phyloP scores from a whole-genome alignment of 2,329 filamentous ascomycete species.

The Penicillium sp. region DNA sequence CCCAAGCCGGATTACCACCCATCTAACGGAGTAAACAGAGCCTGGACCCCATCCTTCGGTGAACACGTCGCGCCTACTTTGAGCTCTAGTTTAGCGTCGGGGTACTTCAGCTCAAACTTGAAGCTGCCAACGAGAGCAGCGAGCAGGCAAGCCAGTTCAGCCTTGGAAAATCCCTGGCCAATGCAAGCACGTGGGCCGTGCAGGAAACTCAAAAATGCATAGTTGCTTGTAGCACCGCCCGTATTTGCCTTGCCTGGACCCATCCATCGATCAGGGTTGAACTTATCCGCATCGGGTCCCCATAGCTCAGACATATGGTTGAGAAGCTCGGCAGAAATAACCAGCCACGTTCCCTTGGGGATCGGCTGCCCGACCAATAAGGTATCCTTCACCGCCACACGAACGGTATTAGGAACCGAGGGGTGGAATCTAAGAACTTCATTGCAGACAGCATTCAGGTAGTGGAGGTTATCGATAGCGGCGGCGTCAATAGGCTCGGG shows the following conservation, averaged over 20 bases:
- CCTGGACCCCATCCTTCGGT: conserved; percentile 70
- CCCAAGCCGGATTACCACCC: conserved; percentile 25
- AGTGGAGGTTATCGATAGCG: conserved; percentile 68
- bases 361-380: conserved; percentile 64
- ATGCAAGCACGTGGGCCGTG: conserved; percentile 87
- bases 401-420: conserved; percentile 70
- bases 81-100: conserved; percentile 61
- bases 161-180: conserved; percentile 74
- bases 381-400: conserved; percentile 66
- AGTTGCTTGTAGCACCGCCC: conserved; percentile 75
- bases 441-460: conserved; percentile 75
- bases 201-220: conserved; percentile 76
- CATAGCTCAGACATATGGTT: conserved; percentile 71
- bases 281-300: conserved; percentile 72
- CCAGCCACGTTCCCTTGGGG: conserved; percentile 68
- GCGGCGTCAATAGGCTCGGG: conserved; percentile 65
- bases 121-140: conserved; percentile 77
- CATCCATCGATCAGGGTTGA: conserved; percentile 79
- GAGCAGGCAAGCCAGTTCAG: conserved; percentile 81
- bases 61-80: conserved; percentile 70
- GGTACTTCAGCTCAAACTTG: conserved; percentile 64
- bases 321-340: conserved; percentile 65
- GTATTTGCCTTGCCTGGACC: conserved; percentile 54
- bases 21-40: conserved; percentile 57
- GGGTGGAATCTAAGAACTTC: conserved; percentile 74